Base-by-base conservation (phyloP, 768 basidiomycete genomes). In the Russula compacta region DNA sequence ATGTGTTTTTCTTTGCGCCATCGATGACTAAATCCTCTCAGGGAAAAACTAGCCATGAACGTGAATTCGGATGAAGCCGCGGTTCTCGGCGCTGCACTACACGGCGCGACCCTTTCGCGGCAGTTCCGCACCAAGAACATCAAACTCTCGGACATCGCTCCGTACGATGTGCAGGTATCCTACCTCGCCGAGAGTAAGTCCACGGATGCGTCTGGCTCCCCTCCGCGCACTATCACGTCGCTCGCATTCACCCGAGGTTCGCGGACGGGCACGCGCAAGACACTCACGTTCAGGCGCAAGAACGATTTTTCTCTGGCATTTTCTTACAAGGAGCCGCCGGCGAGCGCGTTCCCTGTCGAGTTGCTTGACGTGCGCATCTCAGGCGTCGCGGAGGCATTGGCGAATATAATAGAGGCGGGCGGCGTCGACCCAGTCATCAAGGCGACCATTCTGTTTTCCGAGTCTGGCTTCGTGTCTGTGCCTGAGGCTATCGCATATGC, bases 1-100 rank as follows among this genome's bases (percentile, higher is more conserved):
- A 39, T 32, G 4, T 47, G 1, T 17, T 33, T 33, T 51, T 51
- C 7, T 32, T 9, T 50, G n/a, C 50, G 10, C 4, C 14, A 63
- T 59, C 53, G 61, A 51, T 21, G 48, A 21, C 49, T 29, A 29
- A 39, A 7, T 14, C 32, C 60, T 15, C 42, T 6, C 54, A 88
- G 85, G 50, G 82, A 86, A 55, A 92, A 90, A 73, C 87, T 98
- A 59, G 92, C 95, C 6, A 79, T 87, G 69, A 98, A 98, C 67
- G 91, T 99, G 63, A 98, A 99, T 71, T 87, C 95, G 0, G 97
- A 98, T 70, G 97, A 99, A 74, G 91, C 93, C 0, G 90, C 89
- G 29, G 95, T 98, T 19, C 81, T 99, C 47, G 93, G 87, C 46
- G 94, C 95, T 24, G 95, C 90, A 1, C 84, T 97, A 52, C 85